Evolutionary conservation across 176 grass and related monocot species (phyloP), one percentile per base, ranked within the genome.

Genomic region (Oryza glaberrima): DNA sequence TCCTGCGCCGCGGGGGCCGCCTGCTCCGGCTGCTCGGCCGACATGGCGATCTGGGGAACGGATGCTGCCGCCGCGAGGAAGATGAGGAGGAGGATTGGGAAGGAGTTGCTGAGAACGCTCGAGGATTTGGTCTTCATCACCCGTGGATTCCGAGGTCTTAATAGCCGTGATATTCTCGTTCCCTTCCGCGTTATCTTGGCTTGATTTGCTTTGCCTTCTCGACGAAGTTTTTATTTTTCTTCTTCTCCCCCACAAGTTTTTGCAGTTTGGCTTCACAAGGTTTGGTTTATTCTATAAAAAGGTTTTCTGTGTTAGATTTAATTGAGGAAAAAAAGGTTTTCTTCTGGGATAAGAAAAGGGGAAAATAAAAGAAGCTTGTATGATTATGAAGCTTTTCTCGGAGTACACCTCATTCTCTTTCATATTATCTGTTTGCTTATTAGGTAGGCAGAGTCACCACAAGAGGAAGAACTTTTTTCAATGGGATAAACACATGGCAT

Each of bases 1-100:
- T 91, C 90, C 86, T 86, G 61, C 63, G 67, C 80, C 28, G 74
- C 66, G 41, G 78, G 67, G 46, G 73, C 1, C 7, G 45, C 15
- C 73, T 68, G 58, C 78, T 86, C 88, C 56, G 87, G 40, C 40
- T 41, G 87, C 66, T 83, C 65, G 80, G 84, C 56, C 36, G 84
- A 81, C 80, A 89, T 92, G 65, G 80, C 72, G 82, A 72, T 81
- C 85, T 70, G 46, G 65, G 13, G 32, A 14, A 23, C 11, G 35
- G 40, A 12, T 0, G 68, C 7, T 44, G 88, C 23, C 10, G 70
- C 72, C 61, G 46, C 46, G 74, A 86, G 46, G 79, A 90, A 22
- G 51, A 43, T 1, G 48, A 54, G 70, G 70, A 43, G 3, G 40
- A 56, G 70, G 76, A 54, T 9, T 49, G 28, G 70, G 67, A 78